Percentiles rank a stretch among this genome's conserved stretches.
phyloP scores from a whole-genome alignment of 2,329 filamentous ascomycete genomes.

The Beauveria rudraprayagi region DNA sequence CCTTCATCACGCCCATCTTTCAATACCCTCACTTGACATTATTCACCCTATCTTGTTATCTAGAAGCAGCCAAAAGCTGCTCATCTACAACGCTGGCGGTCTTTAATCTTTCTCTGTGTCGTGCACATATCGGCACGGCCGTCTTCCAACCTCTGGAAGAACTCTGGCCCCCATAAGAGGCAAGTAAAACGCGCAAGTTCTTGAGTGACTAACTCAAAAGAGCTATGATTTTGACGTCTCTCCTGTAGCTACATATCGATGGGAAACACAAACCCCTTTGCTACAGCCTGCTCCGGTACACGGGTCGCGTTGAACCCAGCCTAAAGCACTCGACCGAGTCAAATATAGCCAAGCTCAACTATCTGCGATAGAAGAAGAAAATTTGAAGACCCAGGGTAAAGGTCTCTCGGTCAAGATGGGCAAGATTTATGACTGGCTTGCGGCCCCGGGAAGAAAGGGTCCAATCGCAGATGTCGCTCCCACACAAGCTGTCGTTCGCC shows the following conservation, averaged over 20 bases:
- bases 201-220: not conserved
- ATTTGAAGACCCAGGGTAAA: not conserved
- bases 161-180: constrained; percentile 12
- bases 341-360: not conserved
- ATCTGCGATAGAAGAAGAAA: not conserved
- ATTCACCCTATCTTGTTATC: too few relatives aligned
- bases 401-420: not conserved
- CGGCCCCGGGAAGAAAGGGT: constrained; percentile 11
- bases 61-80: constrained; percentile 1
- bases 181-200: constrained; percentile 1
- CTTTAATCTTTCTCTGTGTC: not conserved
- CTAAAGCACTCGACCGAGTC: not conserved
- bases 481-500: constrained; percentile 7
- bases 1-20: not conserved
- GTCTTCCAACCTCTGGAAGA: constrained; percentile 12
- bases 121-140: constrained; percentile 3
- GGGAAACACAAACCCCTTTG: not conserved
- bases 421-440: constrained; percentile 4
- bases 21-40: not conserved
- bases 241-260: not conserved
- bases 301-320: not conserved
- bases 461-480: constrained; percentile 10
- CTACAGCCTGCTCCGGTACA: not conserved
- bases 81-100: constrained; percentile 11
- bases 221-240: not conserved